A percentile compares a stretch with the other conserved stretches of the same genome.
These are phyloP conservation scores for Candida railenensis DNA, from an alignment of 805 yeast species.

Conservation along the genomic window DNA sequence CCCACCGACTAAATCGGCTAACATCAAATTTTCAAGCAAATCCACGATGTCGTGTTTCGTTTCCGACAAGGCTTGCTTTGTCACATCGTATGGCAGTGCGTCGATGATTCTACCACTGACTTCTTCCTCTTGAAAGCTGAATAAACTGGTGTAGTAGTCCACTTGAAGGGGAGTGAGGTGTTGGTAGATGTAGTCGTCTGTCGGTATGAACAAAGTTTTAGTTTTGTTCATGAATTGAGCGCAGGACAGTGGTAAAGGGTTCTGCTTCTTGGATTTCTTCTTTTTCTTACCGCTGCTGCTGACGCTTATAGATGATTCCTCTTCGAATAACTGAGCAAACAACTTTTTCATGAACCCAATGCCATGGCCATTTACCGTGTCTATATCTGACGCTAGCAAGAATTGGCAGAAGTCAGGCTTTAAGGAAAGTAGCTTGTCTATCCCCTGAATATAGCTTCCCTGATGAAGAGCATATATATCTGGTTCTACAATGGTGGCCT, in stretches of 20 bases:
- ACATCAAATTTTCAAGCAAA: conserved; percentile 25
- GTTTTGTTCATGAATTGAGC: conserved; percentile 22
- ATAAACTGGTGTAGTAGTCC: conserved; percentile 28
- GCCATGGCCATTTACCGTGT: conserved; percentile 17
- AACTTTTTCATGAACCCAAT: conserved; percentile 26
- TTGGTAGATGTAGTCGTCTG: conserved; percentile 23
- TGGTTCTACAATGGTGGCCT: conserved; percentile 51
- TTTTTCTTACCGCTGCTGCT: conserved; percentile 1
- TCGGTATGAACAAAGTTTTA: conserved; percentile 34
- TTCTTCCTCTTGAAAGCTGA: conserved; percentile 13
- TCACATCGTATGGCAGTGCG: conserved; percentile 14
- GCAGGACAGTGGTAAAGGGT: conserved; percentile 22
- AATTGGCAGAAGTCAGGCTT: conserved; percentile 36
- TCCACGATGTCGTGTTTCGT: conserved; percentile 24
- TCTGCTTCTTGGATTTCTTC: conserved; percentile 9
- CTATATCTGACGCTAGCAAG: conserved; percentile 30
- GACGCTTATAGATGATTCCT: background rate
- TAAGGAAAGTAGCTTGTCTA: conserved; percentile 44
- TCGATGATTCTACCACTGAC: background rate
- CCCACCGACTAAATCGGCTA: conserved; percentile 27
- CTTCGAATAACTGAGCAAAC: conserved; percentile 25
- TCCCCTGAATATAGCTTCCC: conserved; percentile 65
- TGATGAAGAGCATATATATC: conserved; percentile 62
- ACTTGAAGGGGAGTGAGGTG: conserved; percentile 26
- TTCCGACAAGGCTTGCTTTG: conserved; percentile 32